Evolutionary conservation across 2,329 filamentous ascomycete species (phyloP), one percentile per base, ranked within the genome.

Genomic region (Fusarium sp.): DNA sequence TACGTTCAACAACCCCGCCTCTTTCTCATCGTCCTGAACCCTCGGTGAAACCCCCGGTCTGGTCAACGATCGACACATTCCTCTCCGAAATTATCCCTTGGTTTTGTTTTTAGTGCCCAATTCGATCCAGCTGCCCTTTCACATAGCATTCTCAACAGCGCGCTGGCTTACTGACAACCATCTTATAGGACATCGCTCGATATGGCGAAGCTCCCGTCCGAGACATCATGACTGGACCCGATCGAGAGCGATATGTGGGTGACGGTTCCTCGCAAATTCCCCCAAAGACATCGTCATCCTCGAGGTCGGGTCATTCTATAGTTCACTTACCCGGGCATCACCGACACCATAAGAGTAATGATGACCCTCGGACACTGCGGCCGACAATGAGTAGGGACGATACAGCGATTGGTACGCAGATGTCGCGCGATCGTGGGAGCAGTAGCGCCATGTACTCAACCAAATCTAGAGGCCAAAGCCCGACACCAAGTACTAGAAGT

Each of bases 301-400:
- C 86, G 59, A 87, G 89, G 73, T 88, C 88, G 42, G 87, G 83
- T 74, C 88, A 87, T 79, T 87, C 86, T 63, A 86, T 90, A 66
- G 86, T 92, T 62, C 91, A 93, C 79, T 82, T 93, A 38, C 88
- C 90, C 33, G 88, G 89, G 51, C 90, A 92, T 77, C 83, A 89
- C 74, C 86, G 91, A 69, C 92, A 94, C 79, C 92, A 94, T 77
- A 90, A 87, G 79, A 92, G 90, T 79, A 90, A 87, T 79, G 90
- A 92, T 71, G 90, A 92, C 69, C 80, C 87, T 16, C 90, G 90
- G 75, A 85, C 90, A 37, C 81, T 93, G 75, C 89, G 93, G 67
- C 93, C 93, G n/a, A 87, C 89, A 18, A 87, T 90, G 62, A 95
- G 92, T 79, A 88, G 93, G 76, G 94, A 97, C 79, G 92, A 95